Base-by-base conservation (phyloP, 148 eudicot species). In the Rhododendron simsii region DNA sequence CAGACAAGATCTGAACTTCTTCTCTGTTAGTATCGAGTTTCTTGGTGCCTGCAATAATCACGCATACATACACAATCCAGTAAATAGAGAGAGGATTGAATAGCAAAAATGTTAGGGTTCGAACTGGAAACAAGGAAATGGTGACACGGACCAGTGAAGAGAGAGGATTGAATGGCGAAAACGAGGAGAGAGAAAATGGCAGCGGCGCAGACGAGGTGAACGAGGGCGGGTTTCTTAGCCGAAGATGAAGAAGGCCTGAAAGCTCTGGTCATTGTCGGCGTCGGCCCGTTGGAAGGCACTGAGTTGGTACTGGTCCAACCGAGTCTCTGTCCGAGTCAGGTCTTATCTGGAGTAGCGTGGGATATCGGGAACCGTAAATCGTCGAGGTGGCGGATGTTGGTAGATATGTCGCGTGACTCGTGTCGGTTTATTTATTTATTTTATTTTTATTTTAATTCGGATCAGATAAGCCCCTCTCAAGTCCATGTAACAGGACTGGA, bases 181-280 rank as follows among this genome's bases (percentile, higher is more conserved):
- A 96, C 78, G 79, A 94, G 50, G 92, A 96, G 89, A 82, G 92
- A 92, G 90, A 94, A 93, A 80, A 90, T 51, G 61, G 92, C 92
- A 48, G 94, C 92, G 15, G 92, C 93, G 80, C 86, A 91, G 57
- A 96, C 87, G 44, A 96, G 92, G 81, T 91, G 93, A 48, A 91
- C 83, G 55, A 91, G 75, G 48, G 92, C 81, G n/a, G 89, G 91
- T 75, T 87, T 65, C 87, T 88, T 67, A 18, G 78, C 44, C 4
- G 84, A 47, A 7, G 61, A 45, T 14, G 85, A 45, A n/a, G 85
- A 44, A 15, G 86, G 7, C 37, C 81, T 85, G 41, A 12, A 35
- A 84, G 61, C 5, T 61, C 87, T 87, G 33, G 63, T 61, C 89
- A 87, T 69, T 16, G 75, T 69, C 26, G 30, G 85, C 81, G 28